Conservation (phyloP, 768 basidiomycete genomes). For the Mycena haematopus region DNA sequence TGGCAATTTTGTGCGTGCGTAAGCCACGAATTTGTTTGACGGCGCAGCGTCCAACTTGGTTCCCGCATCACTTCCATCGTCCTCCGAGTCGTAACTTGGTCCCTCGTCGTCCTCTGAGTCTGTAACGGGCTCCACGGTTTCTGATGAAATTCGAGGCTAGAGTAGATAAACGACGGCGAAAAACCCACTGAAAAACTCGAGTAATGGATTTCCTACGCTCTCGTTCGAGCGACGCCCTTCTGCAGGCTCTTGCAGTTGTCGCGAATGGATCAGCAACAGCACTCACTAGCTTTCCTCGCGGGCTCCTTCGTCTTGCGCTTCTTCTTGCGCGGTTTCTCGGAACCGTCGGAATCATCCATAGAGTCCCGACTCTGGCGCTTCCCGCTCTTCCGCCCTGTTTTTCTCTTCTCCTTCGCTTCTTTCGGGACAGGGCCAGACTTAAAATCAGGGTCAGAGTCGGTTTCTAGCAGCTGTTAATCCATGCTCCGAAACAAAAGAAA, state of each 20-base stretch:
- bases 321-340: constrained; percentile 14
- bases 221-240: not conserved
- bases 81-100: constrained; percentile 32
- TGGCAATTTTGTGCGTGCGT: not conserved
- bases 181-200: constrained; percentile 55
- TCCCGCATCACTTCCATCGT: constrained; percentile 33
- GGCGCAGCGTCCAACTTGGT: not conserved
- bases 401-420: constrained; percentile 18
- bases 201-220: constrained; percentile 48
- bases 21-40: constrained; percentile 15
- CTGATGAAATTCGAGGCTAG: not conserved
- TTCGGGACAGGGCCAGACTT: constrained; percentile 45
- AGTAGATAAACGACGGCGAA: not conserved
- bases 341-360: constrained; percentile 8
- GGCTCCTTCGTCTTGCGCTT: constrained; percentile 2
- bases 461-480: constrained; percentile 36
- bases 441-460: constrained; percentile 57
- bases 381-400: constrained; percentile 34
- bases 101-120: constrained; percentile 43
- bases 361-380: constrained; percentile 32
- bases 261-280: too few relatives aligned
- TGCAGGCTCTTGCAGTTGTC: not conserved
- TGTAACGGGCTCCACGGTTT: constrained; percentile 49
- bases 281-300: constrained; percentile 6
- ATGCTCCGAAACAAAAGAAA: not conserved